A percentile compares a stretch with the other conserved stretches of the same genome.
These are phyloP conservation scores for Rhynchosporium graminicola DNA, from an alignment of 2,329 filamentous ascomycete genomes.

Conservation along the genomic window DNA sequence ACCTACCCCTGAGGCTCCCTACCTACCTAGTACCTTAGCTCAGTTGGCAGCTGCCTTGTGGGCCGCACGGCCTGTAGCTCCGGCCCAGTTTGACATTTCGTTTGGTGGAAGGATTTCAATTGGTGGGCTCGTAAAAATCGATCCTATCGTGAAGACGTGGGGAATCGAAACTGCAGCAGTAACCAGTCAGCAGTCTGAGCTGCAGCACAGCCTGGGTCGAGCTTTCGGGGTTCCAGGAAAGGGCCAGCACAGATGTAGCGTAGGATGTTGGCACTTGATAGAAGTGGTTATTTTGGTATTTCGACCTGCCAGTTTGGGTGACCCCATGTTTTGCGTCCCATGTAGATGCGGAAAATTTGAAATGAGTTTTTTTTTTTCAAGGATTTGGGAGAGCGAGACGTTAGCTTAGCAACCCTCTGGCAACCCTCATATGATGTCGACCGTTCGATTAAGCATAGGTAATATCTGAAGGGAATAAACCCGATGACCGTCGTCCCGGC, in stretches of 20 bases:
- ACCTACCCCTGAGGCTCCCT: too few species aligned
- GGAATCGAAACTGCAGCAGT: constrained; percentile 1
- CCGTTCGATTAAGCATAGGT: background rate
- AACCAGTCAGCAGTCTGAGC: constrained; percentile 9
- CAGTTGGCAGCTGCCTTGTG: too few species aligned
- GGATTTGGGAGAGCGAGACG: background rate
- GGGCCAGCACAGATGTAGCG: background rate
- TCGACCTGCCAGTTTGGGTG: constrained; percentile 9
- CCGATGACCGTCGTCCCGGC: constrained; percentile 1
- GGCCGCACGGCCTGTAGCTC: background rate
- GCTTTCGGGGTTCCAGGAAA: background rate
- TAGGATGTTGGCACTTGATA: background rate
- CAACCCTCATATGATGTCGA: background rate
- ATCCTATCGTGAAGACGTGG: background rate
- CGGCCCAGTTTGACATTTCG: background rate
- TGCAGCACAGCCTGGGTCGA: constrained; percentile 9
- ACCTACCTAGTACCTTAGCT: too few species aligned
- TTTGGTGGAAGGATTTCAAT: background rate
- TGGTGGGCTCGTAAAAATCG: constrained; percentile 13
- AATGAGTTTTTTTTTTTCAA: background rate
- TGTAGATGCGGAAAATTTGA: background rate
- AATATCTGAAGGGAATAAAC: background rate
- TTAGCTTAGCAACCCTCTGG: background rate
- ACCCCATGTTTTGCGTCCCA: background rate
- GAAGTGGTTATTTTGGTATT: background rate